Base-by-base conservation (phyloP, 129 eudicot species). In the Lactuca saligna region DNA sequence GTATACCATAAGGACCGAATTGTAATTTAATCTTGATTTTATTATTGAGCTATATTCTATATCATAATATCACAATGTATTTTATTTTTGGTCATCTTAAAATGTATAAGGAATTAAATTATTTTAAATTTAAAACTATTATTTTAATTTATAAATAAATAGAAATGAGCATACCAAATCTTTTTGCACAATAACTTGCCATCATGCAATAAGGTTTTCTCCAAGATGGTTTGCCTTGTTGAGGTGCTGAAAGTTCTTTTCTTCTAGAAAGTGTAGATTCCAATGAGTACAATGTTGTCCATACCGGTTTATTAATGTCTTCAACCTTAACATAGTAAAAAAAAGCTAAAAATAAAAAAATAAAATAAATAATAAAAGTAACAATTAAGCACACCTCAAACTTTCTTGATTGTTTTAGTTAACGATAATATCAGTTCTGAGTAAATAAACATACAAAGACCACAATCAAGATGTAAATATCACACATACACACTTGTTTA, bases 141-240 rank as follows among this genome's bases (percentile, higher is more conserved):
- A 20, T 20, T 20, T 20, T 20, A 20, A 20, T 20, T 20, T 20
- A 20, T 20, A 20, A 20, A 20, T 20, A 20, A 20, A 20, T 20
- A 20, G 20, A 20, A 20, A 20, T 20, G 20, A 20, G 20, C 20
- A 20, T 73, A 87, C 99, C 95, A 78, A 72, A 93, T 83, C 72
- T 93, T 93, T 60, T 88, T 76, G 86, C 97, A 89, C 12, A 87
- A 74, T 73, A 92, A 75, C 60, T 81, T 87, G 53, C 83, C 82
- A 61, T 89, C 90, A 31, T 82, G 89, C n/a, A 93, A 80, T 49
- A 66, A 4, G 91, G 89, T 70, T 84, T 83, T 10, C 96, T 94
- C 99, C 99, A 89, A 0, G 97, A 89, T 9, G 97, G 95, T 76
- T 89, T 94, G 46, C 88, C 85, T 49, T 44, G 74, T 75, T 72